Conservation (phyloP, 2,329 filamentous ascomycete species). For the Trichoderma aggressivum region DNA sequence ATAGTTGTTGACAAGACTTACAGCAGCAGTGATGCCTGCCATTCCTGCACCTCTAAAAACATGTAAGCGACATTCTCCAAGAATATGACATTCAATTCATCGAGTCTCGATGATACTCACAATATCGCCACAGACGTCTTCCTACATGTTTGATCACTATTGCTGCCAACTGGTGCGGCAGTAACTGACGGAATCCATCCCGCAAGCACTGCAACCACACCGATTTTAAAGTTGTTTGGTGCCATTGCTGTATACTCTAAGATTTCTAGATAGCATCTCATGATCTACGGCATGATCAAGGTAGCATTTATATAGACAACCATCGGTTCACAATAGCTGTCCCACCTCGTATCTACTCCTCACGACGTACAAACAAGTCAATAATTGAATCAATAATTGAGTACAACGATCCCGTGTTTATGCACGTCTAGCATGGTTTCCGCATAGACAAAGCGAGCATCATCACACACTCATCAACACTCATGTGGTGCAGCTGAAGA, state of each 20-base stretch:
- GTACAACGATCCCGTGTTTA: background rate
- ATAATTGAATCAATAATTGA: background rate
- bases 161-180: background rate
- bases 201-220: background rate
- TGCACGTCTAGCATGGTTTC: background rate
- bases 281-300: background rate
- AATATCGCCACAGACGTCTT: conserved; percentile 34
- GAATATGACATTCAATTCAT: background rate
- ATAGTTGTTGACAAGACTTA: conserved; percentile 5
- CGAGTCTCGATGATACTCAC: conserved; percentile 19
- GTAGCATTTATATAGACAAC: background rate
- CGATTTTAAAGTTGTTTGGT: background rate
- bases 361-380: background rate
- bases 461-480: background rate
- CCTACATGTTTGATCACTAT: conserved; percentile 21
- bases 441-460: background rate
- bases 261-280: too few species aligned
- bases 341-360: background rate
- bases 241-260: background rate
- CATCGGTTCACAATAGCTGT: background rate
- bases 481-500: background rate
- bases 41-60: conserved; percentile 52
- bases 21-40: conserved; percentile 60
- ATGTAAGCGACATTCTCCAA: background rate
- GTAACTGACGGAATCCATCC: background rate